Conservation (phyloP, 2,329 filamentous ascomycete genomes). For the Fusarium beomiforme region DNA sequence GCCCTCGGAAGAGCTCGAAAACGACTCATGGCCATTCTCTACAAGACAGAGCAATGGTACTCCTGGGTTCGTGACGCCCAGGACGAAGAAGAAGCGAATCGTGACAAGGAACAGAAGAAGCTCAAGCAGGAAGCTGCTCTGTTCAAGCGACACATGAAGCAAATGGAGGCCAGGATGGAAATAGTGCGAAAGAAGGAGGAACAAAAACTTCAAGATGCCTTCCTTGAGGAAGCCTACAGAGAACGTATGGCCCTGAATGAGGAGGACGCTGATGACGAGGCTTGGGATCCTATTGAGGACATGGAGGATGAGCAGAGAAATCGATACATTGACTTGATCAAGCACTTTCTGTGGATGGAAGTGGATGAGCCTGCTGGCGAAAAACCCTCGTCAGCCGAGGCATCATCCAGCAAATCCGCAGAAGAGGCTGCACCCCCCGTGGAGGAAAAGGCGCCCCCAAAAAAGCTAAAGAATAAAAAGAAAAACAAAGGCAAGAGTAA, state of each 20-base stretch:
- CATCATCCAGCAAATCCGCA: background rate
- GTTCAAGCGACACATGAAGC: constrained; percentile 42
- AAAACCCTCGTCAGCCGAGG: background rate
- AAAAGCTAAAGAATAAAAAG: constrained; percentile 24
- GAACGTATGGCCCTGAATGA: constrained; percentile 34
- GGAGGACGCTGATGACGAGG: constrained; percentile 32
- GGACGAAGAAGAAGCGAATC: constrained; percentile 37
- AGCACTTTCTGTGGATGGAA: constrained; percentile 44
- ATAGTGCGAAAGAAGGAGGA: constrained; percentile 39
- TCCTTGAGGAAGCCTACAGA: constrained; percentile 41
- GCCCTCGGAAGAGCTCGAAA: constrained; percentile 32
- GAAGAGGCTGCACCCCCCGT: background rate
- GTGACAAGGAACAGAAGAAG: constrained; percentile 44
- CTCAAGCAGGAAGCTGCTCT: constrained; percentile 43
- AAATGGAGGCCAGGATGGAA: constrained; percentile 34
- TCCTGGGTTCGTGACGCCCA: constrained; percentile 39
- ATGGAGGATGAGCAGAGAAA: constrained; percentile 35
- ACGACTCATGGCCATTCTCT: constrained; percentile 30
- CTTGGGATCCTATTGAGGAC: constrained; percentile 45
- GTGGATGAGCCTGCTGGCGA: background rate
- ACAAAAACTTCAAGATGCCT: constrained; percentile 41
- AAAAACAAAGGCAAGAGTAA: constrained; percentile 31
- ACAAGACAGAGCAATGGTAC: constrained; percentile 40
- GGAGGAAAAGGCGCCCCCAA: background rate
- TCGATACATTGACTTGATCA: constrained; percentile 44